A percentile compares a stretch with the other conserved stretches of the same genome.
Conservation (phyloP, 495 filamentous ascomycete species). For the Hypoxylon fuscum region DNA sequence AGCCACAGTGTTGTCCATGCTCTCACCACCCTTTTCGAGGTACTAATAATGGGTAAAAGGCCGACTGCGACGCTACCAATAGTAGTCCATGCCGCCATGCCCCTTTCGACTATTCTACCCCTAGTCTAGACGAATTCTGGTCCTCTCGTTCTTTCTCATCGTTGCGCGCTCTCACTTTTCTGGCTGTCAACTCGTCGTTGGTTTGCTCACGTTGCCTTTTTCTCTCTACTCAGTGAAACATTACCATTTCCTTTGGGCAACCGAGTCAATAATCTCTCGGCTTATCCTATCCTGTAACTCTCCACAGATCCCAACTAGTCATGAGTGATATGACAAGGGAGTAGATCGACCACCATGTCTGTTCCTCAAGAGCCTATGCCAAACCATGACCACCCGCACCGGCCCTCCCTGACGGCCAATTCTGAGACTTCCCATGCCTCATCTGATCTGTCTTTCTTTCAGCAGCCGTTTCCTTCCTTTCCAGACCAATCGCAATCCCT, state of each 20-base stretch:
- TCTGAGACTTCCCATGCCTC: slow-evolving; percentile 47
- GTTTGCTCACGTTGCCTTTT: slow-evolving; percentile 27
- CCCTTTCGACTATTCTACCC: slow-evolving; percentile 34
- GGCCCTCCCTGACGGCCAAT: slow-evolving; percentile 39
- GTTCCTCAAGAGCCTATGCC: slow-evolving; percentile 21
- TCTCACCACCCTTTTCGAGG: slow-evolving; percentile 18
- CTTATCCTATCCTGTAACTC: slow-evolving; percentile 23
- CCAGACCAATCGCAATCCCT: slow-evolving; percentile 40
- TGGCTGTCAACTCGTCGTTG: slow-evolving; percentile 20
- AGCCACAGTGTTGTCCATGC: slow-evolving; percentile 16
- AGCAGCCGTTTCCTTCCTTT: slow-evolving; percentile 36
- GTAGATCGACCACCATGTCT: slow-evolving; percentile 30
- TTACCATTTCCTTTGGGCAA: slow-evolving; percentile 22
- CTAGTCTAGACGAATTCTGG: slow-evolving; percentile 25
- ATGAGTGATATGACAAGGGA: slow-evolving; percentile 41
- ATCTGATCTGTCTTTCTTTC: slow-evolving; percentile 38
- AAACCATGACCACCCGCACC: slow-evolving; percentile 30
- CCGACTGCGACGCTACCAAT: slow-evolving; percentile 37
- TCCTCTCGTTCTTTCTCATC: slow-evolving; percentile 30
- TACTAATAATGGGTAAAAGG: slow-evolving; percentile 41
- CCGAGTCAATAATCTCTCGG: slow-evolving; percentile 40
- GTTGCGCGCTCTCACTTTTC: slow-evolving; percentile 17
- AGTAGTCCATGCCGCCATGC: slow-evolving; percentile 33
- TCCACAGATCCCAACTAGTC: slow-evolving; percentile 34
- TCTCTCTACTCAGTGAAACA: slow-evolving; percentile 38